phyloP scores from a whole-genome alignment of 2,329 filamentous ascomycete genomes.

The Xylaria arbuscula region DNA sequence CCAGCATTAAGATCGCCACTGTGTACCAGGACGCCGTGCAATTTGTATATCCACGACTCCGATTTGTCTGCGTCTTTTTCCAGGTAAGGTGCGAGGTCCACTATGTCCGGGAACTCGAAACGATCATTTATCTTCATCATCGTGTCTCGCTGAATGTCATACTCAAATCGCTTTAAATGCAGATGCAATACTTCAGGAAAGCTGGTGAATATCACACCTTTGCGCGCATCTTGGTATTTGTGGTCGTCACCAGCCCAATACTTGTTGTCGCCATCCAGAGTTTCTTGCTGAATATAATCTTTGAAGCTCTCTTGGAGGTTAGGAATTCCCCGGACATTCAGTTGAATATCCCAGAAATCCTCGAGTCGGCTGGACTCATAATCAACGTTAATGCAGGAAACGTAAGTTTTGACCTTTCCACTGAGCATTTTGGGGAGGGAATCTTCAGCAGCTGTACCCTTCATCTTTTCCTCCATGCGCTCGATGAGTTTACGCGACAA shows the following conservation, averaged over 20 bases:
- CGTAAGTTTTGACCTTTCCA: constrained; percentile 98
- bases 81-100: constrained; percentile 88
- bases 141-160: constrained; percentile 93
- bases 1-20: constrained; percentile 96
- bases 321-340: constrained; percentile 95
- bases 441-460: constrained; percentile 91
- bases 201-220: constrained; percentile 95
- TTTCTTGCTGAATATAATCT: constrained; percentile 96
- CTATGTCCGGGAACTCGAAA: constrained; percentile 87
- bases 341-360: constrained; percentile 98
- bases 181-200: constrained; percentile 95
- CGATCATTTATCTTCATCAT: constrained; percentile 99
- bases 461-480: constrained; percentile 97
- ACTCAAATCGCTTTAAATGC: constrained; percentile 97
- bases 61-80: constrained; percentile 87
- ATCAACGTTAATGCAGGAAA: constrained; percentile 97
- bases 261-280: constrained; percentile 97
- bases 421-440: constrained; percentile 91
- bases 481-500: constrained; percentile 97
- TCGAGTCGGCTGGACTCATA: constrained; percentile 96
- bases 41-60: constrained; percentile 89
- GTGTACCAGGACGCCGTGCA: constrained; percentile 95
- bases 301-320: constrained; percentile 93
- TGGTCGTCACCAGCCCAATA: constrained; percentile 92
- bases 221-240: constrained; percentile 95